Conservation (phyloP, 129 eudicot species). For the Pseudognaphalium luteoalbum region DNA sequence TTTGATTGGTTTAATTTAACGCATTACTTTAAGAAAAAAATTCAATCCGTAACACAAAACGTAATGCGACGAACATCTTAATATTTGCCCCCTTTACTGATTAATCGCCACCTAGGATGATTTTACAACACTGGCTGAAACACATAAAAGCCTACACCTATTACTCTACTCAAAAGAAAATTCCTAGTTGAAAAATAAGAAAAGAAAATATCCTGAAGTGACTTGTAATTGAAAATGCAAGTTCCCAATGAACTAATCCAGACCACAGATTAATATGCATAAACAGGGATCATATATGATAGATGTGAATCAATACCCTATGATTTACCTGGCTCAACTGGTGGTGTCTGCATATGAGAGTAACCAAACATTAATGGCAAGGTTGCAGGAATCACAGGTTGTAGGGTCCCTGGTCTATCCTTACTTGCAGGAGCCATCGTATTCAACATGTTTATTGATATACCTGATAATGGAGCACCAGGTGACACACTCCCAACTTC, state of each 20-base stretch:
- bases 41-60: no score
- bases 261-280: constrained; percentile 1
- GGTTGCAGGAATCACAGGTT: constrained; percentile 60
- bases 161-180: no score
- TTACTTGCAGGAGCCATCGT: constrained; percentile 16
- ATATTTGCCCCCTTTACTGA: no score
- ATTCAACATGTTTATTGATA: constrained; percentile 50
- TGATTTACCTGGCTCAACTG: constrained; percentile 57
- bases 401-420: constrained; percentile 33
- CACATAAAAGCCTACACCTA: not conserved
- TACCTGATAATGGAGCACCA: constrained; percentile 44
- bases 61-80: no score
- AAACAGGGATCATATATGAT: constrained; percentile 41
- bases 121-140: no score
- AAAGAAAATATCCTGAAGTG: not conserved
- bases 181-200: no score
- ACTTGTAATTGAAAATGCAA: not conserved
- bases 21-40: no score
- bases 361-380: constrained; percentile 72
- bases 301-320: constrained; percentile 47
- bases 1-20: no score
- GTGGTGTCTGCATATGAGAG: constrained; percentile 62
- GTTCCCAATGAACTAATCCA: not conserved
- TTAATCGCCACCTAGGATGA: no score
- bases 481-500: constrained; percentile 45